Percentiles rank a stretch among this genome's conserved stretches.
phyloP scores from a whole-genome alignment of 169 alveolate species.

The Babesia bovis region DNA sequence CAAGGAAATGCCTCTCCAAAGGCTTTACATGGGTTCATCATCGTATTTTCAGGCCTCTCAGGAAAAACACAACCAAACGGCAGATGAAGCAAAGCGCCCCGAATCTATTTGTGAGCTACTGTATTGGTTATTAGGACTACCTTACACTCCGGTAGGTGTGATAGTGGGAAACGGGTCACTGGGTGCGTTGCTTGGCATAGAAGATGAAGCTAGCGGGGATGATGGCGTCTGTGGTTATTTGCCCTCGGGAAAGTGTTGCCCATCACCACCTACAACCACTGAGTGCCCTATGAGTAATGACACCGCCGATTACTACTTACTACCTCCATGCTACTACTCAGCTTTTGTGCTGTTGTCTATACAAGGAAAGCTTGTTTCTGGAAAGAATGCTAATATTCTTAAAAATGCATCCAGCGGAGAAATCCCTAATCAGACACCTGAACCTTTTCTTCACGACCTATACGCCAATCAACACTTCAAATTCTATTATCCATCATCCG shows the following conservation, averaged over 20 bases:
- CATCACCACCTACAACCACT: too few species aligned
- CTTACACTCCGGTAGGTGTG: background rate
- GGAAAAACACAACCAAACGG: background rate
- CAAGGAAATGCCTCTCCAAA: background rate
- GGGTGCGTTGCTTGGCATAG: background rate
- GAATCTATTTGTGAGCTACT: background rate
- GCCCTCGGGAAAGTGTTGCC: too few species aligned
- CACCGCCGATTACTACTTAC: background rate
- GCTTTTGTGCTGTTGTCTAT: background rate
- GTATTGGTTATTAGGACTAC: conserved; percentile 1
- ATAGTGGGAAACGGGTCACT: background rate
- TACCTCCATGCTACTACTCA: background rate
- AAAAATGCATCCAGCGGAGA: too few species aligned
- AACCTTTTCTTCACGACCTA: background rate
- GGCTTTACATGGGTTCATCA: background rate
- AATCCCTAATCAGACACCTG: background rate
- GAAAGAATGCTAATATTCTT: too few species aligned
- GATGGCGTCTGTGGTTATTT: too few species aligned
- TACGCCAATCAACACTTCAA: background rate
- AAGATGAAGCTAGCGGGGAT: too few species aligned
- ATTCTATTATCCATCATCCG: background rate
- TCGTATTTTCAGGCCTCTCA: background rate
- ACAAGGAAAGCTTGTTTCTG: background rate
- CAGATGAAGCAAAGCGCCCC: background rate
- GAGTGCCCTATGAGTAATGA: background rate